These are phyloP conservation scores for Tolypocladium amazonense DNA, from an alignment of 2,329 filamentous ascomycete genomes.

Conservation along the genomic window DNA sequence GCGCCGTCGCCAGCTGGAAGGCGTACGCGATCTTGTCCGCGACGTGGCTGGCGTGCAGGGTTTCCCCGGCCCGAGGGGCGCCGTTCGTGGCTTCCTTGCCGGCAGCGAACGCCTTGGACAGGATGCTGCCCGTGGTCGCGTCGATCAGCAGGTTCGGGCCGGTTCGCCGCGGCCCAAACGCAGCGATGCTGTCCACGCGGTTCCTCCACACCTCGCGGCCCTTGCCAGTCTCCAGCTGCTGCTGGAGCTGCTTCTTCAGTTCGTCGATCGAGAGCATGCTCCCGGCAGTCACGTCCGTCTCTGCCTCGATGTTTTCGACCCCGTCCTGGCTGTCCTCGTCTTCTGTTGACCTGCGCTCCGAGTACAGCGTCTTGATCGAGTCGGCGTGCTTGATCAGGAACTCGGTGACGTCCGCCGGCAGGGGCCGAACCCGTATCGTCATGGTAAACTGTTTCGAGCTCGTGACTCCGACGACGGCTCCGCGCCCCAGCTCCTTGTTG, in stretches of 20 bases:
- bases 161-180: constrained; percentile 76
- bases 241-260: constrained; percentile 62
- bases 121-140: constrained; percentile 59
- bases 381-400: constrained; percentile 74
- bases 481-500: constrained; percentile 77
- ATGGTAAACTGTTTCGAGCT: constrained; percentile 80
- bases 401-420: constrained; percentile 69
- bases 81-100: constrained; percentile 18
- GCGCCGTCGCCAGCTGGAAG: constrained; percentile 83
- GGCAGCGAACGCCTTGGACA: constrained; percentile 55
- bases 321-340: constrained; percentile 17
- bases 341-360: constrained; percentile 45
- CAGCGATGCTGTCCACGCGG: constrained; percentile 69
- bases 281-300: constrained; percentile 47
- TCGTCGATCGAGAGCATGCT: constrained; percentile 61
- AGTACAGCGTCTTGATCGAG: constrained; percentile 70
- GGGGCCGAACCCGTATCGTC: constrained; percentile 63
- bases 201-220: constrained; percentile 66
- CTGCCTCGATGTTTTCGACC: constrained; percentile 33
- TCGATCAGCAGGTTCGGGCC: constrained; percentile 90
- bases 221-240: constrained; percentile 60
- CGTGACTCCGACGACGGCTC: constrained; percentile 64
- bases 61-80: constrained; percentile 32
- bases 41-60: constrained; percentile 55
- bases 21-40: constrained; percentile 86